A percentile compares a stretch with the other conserved stretches of the same genome.
Conservation (phyloP, 257 asterid species). For the Ilex asprella region DNA sequence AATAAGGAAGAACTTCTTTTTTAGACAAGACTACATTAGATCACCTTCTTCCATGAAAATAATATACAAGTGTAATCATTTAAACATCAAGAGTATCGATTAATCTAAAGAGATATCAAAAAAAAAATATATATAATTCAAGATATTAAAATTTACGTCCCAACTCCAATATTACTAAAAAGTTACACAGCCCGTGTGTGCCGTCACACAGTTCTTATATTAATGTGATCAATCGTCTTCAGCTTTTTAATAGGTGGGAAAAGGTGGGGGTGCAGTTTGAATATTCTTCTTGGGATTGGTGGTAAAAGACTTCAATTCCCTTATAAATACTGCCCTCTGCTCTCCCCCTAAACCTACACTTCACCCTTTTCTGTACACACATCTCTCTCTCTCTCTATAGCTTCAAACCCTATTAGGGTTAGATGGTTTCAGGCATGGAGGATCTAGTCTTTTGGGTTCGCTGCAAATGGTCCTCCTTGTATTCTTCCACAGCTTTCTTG, state of each 20-base stretch:
- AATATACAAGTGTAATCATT: too few relatives aligned
- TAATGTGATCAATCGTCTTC: not conserved
- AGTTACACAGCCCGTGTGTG: too few relatives aligned
- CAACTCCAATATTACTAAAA: too few relatives aligned
- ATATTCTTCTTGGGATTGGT: constrained; percentile 13
- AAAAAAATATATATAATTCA: too few relatives aligned
- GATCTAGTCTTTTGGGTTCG: not conserved
- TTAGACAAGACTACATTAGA: too few relatives aligned
- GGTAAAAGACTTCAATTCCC: constrained; percentile 3
- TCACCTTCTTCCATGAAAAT: too few relatives aligned
- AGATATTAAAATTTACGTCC: too few relatives aligned
- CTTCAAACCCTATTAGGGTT: not conserved
- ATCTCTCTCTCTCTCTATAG: not conserved
- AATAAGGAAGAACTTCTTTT: too few relatives aligned
- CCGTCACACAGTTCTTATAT: too few relatives aligned
- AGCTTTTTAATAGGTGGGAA: not conserved
- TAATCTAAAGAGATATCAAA: too few relatives aligned
- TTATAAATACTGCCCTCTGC: not conserved
- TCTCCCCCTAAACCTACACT: not conserved
- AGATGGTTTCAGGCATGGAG: not conserved
- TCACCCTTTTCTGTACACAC: not conserved
- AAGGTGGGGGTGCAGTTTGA: not conserved
- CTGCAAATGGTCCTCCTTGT: constrained; percentile 1
- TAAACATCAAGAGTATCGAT: too few relatives aligned
- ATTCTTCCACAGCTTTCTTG: constrained; percentile 13